A percentile compares a stretch with the other conserved stretches of the same genome.
These are phyloP conservation scores for Anethum foeniculum DNA, from an alignment of 140 eudicot genomes.

Conservation along the genomic window DNA sequence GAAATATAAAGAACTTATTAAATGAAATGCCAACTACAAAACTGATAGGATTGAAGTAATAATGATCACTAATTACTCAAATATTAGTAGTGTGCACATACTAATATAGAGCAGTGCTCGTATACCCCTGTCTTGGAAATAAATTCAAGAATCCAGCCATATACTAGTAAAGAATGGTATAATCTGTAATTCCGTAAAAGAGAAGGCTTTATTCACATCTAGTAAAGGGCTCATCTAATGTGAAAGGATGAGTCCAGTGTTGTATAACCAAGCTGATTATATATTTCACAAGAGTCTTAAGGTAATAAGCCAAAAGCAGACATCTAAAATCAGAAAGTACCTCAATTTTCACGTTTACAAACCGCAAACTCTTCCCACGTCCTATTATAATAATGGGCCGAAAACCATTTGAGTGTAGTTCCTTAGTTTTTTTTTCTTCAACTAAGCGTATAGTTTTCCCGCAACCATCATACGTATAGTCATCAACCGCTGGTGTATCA, in stretches of 20 bases:
- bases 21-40: neutral
- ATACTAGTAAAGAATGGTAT: neutral
- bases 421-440: conserved; percentile 44
- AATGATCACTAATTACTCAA: neutral
- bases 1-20: neutral
- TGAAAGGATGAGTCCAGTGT: neutral
- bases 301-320: conserved; percentile 6
- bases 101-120: conserved; percentile 1
- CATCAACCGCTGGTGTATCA: conserved; percentile 73
- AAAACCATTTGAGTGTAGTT: conserved; percentile 32
- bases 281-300: neutral
- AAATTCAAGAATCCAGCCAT: neutral
- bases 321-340: conserved; percentile 26
- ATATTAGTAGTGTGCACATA: neutral
- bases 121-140: neutral
- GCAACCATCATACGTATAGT: conserved; percentile 86
- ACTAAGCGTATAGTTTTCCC: conserved; percentile 59
- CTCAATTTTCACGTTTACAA: conserved; percentile 83
- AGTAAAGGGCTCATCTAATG: neutral
- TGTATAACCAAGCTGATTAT: neutral
- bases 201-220: neutral
- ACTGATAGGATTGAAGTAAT: neutral
- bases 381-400: conserved; percentile 84
- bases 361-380: conserved; percentile 78
- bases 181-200: neutral